phyloP scores from a whole-genome alignment of 176 grass and related monocot genomes.

The Triticum turgidum region DNA sequence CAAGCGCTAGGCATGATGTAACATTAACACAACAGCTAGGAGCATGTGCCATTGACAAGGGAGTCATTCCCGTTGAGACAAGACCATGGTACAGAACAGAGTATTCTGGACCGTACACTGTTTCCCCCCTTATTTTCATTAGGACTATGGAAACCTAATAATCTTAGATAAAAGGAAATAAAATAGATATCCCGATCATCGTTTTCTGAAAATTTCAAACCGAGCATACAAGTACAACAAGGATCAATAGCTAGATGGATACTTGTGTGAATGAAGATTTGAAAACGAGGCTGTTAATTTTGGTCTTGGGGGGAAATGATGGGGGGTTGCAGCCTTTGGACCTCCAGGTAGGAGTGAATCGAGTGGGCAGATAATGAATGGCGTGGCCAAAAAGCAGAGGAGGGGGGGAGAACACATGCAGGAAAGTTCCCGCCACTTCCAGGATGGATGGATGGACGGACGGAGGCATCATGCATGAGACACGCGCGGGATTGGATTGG shows the following conservation, averaged over 20 bases:
- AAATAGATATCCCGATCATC: background rate
- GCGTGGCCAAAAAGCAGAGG: constrained; percentile 3
- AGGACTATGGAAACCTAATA: no score
- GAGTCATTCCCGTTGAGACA: background rate
- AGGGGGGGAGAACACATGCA: background rate
- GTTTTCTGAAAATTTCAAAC: no score
- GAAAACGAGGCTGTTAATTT: background rate
- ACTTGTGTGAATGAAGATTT: background rate
- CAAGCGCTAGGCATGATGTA: constrained; percentile 29
- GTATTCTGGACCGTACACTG: background rate
- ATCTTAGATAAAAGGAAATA: background rate
- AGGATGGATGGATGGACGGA: background rate
- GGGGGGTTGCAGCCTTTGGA: constrained; percentile 17
- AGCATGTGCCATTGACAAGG: background rate
- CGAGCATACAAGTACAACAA: no score
- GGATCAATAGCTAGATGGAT: background rate
- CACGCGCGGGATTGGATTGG: constrained; percentile 17
- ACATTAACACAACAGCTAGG: background rate
- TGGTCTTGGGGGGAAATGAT: background rate
- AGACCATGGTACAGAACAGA: background rate
- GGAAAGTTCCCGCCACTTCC: background rate
- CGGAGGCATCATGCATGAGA: constrained; percentile 9
- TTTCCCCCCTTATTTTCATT: no score
- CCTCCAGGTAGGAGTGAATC: background rate
- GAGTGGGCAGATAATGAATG: background rate